These are phyloP conservation scores for Dissophora ornata DNA, from an alignment of 192 early-diverging fungal species.

Conservation along the genomic window DNA sequence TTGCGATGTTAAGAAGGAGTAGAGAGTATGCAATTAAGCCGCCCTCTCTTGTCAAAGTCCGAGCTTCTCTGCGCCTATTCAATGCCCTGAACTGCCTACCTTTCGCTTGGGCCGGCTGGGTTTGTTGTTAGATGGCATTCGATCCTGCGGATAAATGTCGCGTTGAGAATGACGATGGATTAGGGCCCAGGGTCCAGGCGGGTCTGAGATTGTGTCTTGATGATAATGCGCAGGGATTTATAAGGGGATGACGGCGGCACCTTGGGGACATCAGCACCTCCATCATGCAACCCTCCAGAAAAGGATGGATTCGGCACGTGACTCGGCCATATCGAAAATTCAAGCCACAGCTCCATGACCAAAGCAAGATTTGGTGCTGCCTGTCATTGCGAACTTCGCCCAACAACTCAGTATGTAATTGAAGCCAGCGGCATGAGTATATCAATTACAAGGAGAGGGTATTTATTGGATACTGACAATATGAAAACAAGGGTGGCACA, in stretches of 20 bases:
- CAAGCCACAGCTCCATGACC: no score
- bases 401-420: neutral
- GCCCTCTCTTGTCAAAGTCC: no score
- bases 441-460: no score
- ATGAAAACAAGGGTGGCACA: no score
- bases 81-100: conserved; percentile 6
- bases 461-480: no score
- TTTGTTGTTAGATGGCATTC: conserved; percentile 45
- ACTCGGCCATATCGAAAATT: no score
- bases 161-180: conserved; percentile 26
- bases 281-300: no score
- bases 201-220: neutral
- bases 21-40: neutral
- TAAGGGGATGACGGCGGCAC: no score
- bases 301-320: no score
- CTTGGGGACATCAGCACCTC: no score
- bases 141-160: conserved; percentile 32
- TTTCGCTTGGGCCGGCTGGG: conserved; percentile 43
- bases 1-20: neutral
- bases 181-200: conserved; percentile 8
- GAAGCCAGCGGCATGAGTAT: no score
- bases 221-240: conserved; percentile 3
- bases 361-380: no score
- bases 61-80: neutral
- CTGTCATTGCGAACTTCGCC: neutral